phyloP scores from a whole-genome alignment of 192 early-diverging fungal genomes.

The Mortierella hygrophila region DNA sequence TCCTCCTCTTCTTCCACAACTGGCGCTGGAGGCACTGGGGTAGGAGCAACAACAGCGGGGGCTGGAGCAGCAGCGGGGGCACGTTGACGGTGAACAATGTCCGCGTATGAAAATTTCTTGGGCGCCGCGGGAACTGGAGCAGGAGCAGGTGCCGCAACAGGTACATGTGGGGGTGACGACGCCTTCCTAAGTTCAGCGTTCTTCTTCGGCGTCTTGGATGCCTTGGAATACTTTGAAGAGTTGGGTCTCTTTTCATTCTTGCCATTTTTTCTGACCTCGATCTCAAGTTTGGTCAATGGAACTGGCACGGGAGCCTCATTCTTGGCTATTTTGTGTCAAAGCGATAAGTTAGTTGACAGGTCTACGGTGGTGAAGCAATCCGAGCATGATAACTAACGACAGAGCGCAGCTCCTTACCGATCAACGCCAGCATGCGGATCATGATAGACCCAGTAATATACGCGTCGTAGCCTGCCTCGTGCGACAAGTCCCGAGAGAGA shows the following conservation, averaged over 20 bases:
- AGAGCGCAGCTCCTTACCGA: conserved; percentile 22
- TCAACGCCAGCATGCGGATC: conserved; percentile 68
- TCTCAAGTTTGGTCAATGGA: background rate
- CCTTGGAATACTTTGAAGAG: background rate
- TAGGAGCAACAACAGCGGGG: background rate
- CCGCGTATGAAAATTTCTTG: conserved; percentile 36
- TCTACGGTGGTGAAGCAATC: background rate
- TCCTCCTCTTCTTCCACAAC: background rate
- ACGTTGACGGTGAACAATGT: conserved; percentile 2
- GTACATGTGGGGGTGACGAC: background rate
- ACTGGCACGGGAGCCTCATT: background rate
- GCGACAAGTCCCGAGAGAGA: conserved; percentile 57
- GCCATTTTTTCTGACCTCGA: background rate
- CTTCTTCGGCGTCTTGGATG: background rate
- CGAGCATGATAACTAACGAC: background rate
- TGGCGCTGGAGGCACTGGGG: background rate
- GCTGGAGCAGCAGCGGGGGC: background rate
- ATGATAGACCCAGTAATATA: conserved; percentile 88
- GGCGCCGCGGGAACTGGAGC: background rate
- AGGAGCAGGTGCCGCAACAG: background rate
- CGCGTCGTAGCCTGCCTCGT: conserved; percentile 95
- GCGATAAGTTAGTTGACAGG: background rate
- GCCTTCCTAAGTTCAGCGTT: background rate
- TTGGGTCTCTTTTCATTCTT: background rate
- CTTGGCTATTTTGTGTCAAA: background rate